Evolutionary conservation across 2,329 filamentous ascomycete genomes (phyloP).

Genomic region (Alternaria metachromatica): DNA sequence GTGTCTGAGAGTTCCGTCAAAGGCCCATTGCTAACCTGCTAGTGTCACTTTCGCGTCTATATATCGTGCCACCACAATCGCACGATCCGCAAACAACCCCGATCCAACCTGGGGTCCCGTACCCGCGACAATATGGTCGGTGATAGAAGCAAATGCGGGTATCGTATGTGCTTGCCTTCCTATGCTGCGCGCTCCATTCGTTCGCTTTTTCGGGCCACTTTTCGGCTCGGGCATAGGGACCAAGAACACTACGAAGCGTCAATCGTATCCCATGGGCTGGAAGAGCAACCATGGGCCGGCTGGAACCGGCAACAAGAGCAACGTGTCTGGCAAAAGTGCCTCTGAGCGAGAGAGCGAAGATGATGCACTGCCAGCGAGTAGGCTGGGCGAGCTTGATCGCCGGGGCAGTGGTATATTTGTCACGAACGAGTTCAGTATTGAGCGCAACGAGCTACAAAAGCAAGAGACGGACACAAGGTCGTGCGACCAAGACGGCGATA

Average conservation of each 20-base stretch:
- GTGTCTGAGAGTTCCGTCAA: neutral
- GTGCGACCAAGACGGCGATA: slow-evolving; percentile 11
- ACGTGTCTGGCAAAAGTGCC: slow-evolving; percentile 9
- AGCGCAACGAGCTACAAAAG: slow-evolving; percentile 14
- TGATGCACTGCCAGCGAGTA: neutral
- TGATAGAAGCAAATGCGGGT: slow-evolving; percentile 35
- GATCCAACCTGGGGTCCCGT: slow-evolving; percentile 34
- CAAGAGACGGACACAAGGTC: slow-evolving; percentile 9
- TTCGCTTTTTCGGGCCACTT: slow-evolving; percentile 29
- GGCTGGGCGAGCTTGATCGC: slow-evolving; percentile 5
- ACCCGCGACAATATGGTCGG: slow-evolving; percentile 32
- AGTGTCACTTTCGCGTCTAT: slow-evolving; percentile 36
- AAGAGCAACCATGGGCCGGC: slow-evolving; percentile 10
- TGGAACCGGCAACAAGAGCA: slow-evolving; percentile 12
- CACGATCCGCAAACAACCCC: slow-evolving; percentile 25
- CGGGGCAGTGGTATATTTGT: slow-evolving; percentile 25
- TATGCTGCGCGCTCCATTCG: slow-evolving; percentile 32
- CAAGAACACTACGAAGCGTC: slow-evolving; percentile 14
- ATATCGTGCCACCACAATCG: slow-evolving; percentile 34
- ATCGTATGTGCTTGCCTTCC: slow-evolving; percentile 31
- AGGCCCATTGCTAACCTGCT: slow-evolving; percentile 2
- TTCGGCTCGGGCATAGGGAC: slow-evolving; percentile 14
- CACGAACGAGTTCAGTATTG: slow-evolving; percentile 29
- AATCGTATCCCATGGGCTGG: slow-evolving; percentile 21
- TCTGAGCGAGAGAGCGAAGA: slow-evolving; percentile 26